Evolutionary conservation across 2,329 filamentous ascomycete species (phyloP), one percentile per base, ranked within the genome.

Genomic region (Knufia petricola): DNA sequence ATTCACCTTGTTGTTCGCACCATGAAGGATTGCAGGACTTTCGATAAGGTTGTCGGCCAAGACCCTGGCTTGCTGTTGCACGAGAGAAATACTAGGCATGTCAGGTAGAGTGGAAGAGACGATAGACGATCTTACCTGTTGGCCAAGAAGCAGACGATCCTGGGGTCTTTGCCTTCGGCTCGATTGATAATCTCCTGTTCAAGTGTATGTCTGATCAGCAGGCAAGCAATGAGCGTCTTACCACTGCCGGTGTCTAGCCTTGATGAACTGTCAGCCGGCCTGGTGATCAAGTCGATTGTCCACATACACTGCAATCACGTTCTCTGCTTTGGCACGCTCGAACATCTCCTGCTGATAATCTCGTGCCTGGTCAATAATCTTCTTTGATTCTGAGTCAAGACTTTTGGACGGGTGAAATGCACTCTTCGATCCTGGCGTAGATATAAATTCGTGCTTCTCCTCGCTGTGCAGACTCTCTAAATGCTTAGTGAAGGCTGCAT

Each of bases 271-370:
- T 30, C 34, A 46, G 20, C 9, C 47, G 32, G 52, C 39, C n/a
- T 17, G 13, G 12, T 28, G 24, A 19, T 45, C 23, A 9, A 23
- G 31, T 28, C 17, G 30, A 38, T 19, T 10, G 7, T 44, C 26
- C 45, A 62, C 88, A 1, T 96, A 75, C 1, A 98, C 92, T 1
- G 92, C 89, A 57, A 98, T 94, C 6, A 83, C 85, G 61, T 98
- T 98, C 57, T 82, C 77, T 45, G 76, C 62, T 61, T 92, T 95
- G 3, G 92, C 90, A 54, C 78, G 78, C 63, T 95, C 87, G 60
- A 92, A 96, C 0, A 98, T 75, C 62, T 96, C 90, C 10, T 86
- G 70, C 63, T 98, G 92, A 60, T 96, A 98, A 59, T 95, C 87
- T 42, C 90, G 77, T 0, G 89, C 87, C 46, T 81, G 84, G 9